Evolutionary conservation across 2,329 filamentous ascomycete species (phyloP), one percentile per base, ranked within the genome.

Genomic region (Diaporthe sp.): DNA sequence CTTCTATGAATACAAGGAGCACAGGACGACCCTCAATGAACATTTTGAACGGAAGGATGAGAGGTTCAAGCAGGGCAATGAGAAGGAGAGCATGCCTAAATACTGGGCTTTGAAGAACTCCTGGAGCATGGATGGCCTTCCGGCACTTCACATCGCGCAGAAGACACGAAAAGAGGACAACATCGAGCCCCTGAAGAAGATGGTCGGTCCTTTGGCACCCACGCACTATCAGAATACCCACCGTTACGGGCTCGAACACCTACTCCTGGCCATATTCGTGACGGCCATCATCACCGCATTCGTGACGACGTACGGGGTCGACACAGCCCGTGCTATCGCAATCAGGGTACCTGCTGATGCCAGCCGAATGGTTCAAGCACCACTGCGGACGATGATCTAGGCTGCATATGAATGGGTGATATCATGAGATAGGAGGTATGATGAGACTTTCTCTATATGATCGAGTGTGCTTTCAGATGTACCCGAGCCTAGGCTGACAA

Each of bases 71-170:
- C 74, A 76, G 4, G 84, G 84, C 0, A 81, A 82, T 39, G 79
- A 81, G 46, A 82, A 83, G 22, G 84, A 86, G 76, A 84, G 80
- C 51, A 82, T 85, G 78, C 82, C 80, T 22, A 80, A 79, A 34
- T 86, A 86, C 77, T 86, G 85, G 84, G 85, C 85, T 0, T 75
- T 79, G 53, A 86, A 86, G 78, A 86, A 85, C 70, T 80, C 84
- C 0, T 84, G 79, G 77, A 85, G 84, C 60, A 81, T 86, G 71
- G 85, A 86, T 58, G 83, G 83, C 0, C 79, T 86, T 0, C 84
- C 84, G 0, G 84, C 82, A 0, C 83, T 86, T 80, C 78, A 80
- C 7, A 76, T 82, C 25, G 85, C 79, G 1, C 76, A 82, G 42
- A 80, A 81, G 76, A 80, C 81, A 2, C 81, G 79, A 4, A 78